Evolutionary conservation across 202 grass and related monocot genomes (phyloP).

Genomic region (Eragrostis tef): DNA sequence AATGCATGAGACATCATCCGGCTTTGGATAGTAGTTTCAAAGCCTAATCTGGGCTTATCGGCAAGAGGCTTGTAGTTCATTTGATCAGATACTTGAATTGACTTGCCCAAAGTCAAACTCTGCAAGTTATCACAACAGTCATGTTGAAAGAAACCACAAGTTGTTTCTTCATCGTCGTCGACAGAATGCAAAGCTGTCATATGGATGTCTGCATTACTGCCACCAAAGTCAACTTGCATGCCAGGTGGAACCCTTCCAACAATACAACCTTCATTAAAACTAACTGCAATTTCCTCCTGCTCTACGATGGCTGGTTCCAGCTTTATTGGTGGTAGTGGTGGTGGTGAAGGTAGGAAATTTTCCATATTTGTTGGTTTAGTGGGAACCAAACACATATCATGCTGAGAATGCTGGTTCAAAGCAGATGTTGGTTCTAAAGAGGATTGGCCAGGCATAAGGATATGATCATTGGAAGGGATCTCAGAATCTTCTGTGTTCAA

Average conservation of each 20-base stretch:
- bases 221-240: slow-evolving; percentile 21
- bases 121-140: slow-evolving; percentile 47
- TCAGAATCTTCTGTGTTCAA: slow-evolving; percentile 74
- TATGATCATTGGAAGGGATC: slow-evolving; percentile 66
- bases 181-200: slow-evolving; percentile 14
- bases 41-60: slow-evolving; percentile 37
- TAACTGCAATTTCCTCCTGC: slow-evolving; percentile 25
- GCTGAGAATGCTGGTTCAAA: slow-evolving; percentile 18
- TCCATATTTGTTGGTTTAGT: slow-evolving; percentile 6
- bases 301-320: slow-evolving; percentile 39
- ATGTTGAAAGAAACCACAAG: slow-evolving; percentile 50
- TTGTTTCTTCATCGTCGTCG: slow-evolving; percentile 45
- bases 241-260: slow-evolving; percentile 26
- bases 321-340: not conserved
- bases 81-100: slow-evolving; percentile 43
- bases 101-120: slow-evolving; percentile 47
- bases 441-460: slow-evolving; percentile 37
- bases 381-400: slow-evolving; percentile 17
- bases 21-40: slow-evolving; percentile 37
- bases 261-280: slow-evolving; percentile 36
- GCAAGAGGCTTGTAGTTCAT: slow-evolving; percentile 40
- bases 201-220: slow-evolving; percentile 24
- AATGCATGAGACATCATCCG: slow-evolving; percentile 31
- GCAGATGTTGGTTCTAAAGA: slow-evolving; percentile 43
- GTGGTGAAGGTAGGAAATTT: slow-evolving; percentile 38